Evolutionary conservation across 495 filamentous ascomycete genomes (phyloP), one percentile per base, ranked within the genome.

Genomic region (Tuber calosporum): DNA sequence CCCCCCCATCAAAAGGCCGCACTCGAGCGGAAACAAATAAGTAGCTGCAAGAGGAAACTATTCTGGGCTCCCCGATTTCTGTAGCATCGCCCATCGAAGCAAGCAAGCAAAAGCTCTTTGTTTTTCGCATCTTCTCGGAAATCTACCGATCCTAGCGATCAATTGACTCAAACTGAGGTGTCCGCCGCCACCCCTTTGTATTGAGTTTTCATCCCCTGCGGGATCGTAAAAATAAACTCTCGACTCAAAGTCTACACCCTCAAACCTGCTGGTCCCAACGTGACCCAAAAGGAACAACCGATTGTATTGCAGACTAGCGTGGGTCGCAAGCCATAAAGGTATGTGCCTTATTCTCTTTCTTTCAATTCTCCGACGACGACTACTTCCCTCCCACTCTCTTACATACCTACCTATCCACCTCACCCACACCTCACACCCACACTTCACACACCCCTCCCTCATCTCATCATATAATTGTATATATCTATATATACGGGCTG

Each of bases 1-100:
- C 45, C 22, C 53, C 53, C 53, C 53, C 53, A 62, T 62, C 58
- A 77, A 75, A 78, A 77, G 74, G 75, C 68, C 76, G 77, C 67
- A 78, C 77, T 75, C 76, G 76, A 68, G 71, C 75, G 75, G 76
- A 78, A 78, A 78, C 76, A 77, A 78, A 78, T 78, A 78, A 78
- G 76, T 78, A 78, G 74, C 68, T 71, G 70, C 75, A 68, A 74
- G 76, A 75, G 77, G 76, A 78, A 78, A 78, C 76, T 74, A 69
- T 78, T 78, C 53, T 77, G 70, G 71, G 75, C 77, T 78, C 53
- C 76, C 76, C 76, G 76, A 78, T 78, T 78, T 78, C 76, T 74
- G 75, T 75, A 78, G 75, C 71, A 78, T 75, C 53, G 26, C 53
- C 53, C 53, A 62, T 62, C 53, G 53, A 34, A 62, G 53, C 53